Conservation (phyloP, 2,329 filamentous ascomycete genomes). For the Cordyceps cateniannulata region DNA sequence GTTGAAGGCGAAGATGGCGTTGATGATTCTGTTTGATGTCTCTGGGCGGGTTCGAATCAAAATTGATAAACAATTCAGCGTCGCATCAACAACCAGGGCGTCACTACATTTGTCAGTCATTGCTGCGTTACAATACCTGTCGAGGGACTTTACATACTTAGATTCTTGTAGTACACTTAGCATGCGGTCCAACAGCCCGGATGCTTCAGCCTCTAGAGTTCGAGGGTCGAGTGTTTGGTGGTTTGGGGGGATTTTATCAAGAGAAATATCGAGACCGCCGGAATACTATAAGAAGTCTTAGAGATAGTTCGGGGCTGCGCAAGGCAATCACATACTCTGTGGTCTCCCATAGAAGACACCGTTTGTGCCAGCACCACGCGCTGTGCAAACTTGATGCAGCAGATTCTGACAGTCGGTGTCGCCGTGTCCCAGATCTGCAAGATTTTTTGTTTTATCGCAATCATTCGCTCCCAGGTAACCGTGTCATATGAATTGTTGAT, state of each 20-base stretch:
- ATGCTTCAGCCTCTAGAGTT: constrained; percentile 87
- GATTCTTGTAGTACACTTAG: constrained; percentile 78
- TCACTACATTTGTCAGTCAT: constrained; percentile 51
- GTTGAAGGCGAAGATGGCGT: constrained; percentile 83
- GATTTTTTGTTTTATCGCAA: constrained; percentile 82
- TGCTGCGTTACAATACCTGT: constrained; percentile 2
- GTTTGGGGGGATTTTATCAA: constrained; percentile 76
- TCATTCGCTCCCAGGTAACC: constrained; percentile 81
- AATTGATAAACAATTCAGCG: constrained; percentile 78
- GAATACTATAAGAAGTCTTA: constrained; percentile 30
- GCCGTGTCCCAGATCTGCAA: constrained; percentile 81
- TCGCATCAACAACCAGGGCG: constrained; percentile 81
- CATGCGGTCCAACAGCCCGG: constrained; percentile 82
- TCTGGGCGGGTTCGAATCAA: constrained; percentile 76
- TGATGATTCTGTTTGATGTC: constrained; percentile 79
- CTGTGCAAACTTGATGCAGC: constrained; percentile 96
- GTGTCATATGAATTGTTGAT: constrained; percentile 80
- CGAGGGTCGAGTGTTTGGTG: constrained; percentile 74
- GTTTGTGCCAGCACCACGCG: constrained; percentile 89
- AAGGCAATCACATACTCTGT: constrained; percentile 55
- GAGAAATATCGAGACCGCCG: constrained; percentile 64
- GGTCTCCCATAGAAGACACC: constrained; percentile 72
- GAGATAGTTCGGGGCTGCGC: constrained; percentile 16
- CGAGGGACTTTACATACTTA: constrained; percentile 50
- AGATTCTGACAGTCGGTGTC: constrained; percentile 71